phyloP scores from a whole-genome alignment of 768 basidiomycete genomes.

The Chalciporus pseudorubinellus region DNA sequence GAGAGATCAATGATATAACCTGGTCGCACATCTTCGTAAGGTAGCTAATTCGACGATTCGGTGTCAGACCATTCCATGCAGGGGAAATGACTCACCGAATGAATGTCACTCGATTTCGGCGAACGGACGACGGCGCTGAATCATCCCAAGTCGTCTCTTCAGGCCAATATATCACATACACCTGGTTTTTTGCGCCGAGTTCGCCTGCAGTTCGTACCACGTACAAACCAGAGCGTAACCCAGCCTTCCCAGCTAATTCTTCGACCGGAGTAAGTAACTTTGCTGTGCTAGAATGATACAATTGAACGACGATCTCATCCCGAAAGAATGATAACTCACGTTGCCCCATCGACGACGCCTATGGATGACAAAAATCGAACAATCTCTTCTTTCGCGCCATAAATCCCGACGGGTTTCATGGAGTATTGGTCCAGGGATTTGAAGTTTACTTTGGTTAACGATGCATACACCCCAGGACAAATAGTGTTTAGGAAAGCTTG shows the following conservation, averaged over 20 bases:
- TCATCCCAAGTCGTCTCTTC: conserved; percentile 62
- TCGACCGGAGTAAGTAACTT: conserved; percentile 8
- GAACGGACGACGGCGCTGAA: conserved; percentile 42
- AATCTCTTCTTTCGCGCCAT: conserved; percentile 53
- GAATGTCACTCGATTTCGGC: conserved; percentile 57
- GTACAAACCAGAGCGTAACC: conserved; percentile 54
- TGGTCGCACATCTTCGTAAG: conserved; percentile 60
- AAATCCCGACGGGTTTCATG: conserved; percentile 53
- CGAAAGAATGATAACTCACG: conserved; percentile 33
- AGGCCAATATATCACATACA: conserved; percentile 61
- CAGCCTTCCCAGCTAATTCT: conserved; percentile 9
- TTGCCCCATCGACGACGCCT: conserved; percentile 35
- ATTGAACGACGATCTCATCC: neutral
- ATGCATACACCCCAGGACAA: conserved; percentile 50
- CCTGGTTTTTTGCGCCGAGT: conserved; percentile 10
- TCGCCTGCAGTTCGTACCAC: conserved; percentile 26
- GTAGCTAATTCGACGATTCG: conserved; percentile 40
- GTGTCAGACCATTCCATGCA: neutral
- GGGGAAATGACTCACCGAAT: conserved; percentile 36
- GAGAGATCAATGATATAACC: conserved; percentile 46
- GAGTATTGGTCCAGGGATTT: conserved; percentile 43
- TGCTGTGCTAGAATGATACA: conserved; percentile 8
- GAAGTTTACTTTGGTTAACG: conserved; percentile 59
- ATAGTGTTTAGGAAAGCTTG: conserved; percentile 46
- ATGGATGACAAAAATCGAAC: conserved; percentile 42